Evolutionary conservation across 106 monocot genomes (phyloP), one percentile per base, ranked within the genome.

Genomic region (Dioscorea zingiberensis): DNA sequence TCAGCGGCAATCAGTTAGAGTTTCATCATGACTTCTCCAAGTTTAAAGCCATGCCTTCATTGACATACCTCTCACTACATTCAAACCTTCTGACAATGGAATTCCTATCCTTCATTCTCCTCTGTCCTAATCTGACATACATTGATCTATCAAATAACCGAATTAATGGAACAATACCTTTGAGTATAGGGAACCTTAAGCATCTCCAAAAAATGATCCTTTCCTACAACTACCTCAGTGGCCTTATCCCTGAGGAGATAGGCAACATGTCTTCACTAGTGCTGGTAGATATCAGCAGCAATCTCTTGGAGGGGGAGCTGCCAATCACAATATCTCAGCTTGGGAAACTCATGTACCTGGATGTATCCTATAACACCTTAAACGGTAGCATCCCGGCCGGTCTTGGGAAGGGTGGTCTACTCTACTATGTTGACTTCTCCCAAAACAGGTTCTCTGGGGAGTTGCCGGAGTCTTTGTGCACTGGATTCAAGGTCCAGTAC

Each of bases 1-100:
- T 90, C 29, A 83, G 86, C 26, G 70, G 80, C 32, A 90, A 90
- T 59, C 73, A 70, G 1, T 66, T 90, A 3, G n/a, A n/a, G n/a
- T n/a, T n/a, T n/a, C n/a, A n/a, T n/a, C n/a, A n/a, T n/a, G n/a
- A n/a, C n/a, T n/a, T n/a, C n/a, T n/a, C n/a, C n/a, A n/a, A n/a
- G n/a, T n/a, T n/a, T n/a, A n/a, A n/a, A n/a, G n/a, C n/a, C n/a
- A n/a, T n/a, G n/a, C n/a, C n/a, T n/a, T n/a, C n/a, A n/a, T n/a
- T n/a, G n/a, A n/a, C n/a, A n/a, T n/a, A n/a, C n/a, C n/a, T n/a
- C n/a, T n/a, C n/a, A n/a, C n/a, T n/a, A n/a, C n/a, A n/a, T n/a
- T n/a, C n/a, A n/a, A n/a, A n/a, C n/a, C n/a, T n/a, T n/a, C n/a
- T n/a, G n/a, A n/a, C n/a, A n/a, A n/a, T n/a, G n/a, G n/a, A n/a